phyloP scores from a whole-genome alignment of 345 rosid species.

The Lepidium aucheri region DNA sequence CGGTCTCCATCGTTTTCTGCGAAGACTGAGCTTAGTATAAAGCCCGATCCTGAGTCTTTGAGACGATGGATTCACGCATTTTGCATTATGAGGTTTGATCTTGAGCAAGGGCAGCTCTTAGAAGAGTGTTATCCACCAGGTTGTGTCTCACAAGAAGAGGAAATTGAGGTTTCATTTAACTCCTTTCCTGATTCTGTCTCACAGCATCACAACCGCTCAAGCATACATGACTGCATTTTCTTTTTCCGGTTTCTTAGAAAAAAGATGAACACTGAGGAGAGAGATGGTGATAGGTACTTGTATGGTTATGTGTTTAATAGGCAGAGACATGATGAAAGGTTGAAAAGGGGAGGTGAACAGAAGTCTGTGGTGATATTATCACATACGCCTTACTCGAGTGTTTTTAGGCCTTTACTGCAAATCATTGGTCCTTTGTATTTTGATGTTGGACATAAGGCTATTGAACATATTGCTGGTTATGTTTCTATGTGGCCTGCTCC shows the following conservation, averaged over 20 bases:
- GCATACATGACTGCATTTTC: slow-evolving; percentile 96
- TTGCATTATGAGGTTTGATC: slow-evolving; percentile 86
- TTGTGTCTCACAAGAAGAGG: slow-evolving; percentile 63
- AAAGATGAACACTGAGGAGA: slow-evolving; percentile 30
- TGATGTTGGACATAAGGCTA: slow-evolving; percentile 72
- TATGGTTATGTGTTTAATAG: slow-evolving; percentile 95
- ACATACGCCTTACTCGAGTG: slow-evolving; percentile 64
- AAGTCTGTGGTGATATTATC: slow-evolving; percentile 91
- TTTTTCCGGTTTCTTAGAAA: slow-evolving; percentile 79
- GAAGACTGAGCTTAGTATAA: slow-evolving; percentile 56
- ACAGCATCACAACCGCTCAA: slow-evolving; percentile 77
- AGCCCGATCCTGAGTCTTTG: slow-evolving; percentile 56
- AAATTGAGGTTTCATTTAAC: slow-evolving; percentile 83
- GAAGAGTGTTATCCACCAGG: slow-evolving; percentile 87
- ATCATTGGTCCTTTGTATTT: slow-evolving; percentile 95
- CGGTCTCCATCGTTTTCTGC: slow-evolving; percentile 80
- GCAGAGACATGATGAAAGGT: slow-evolving; percentile 91
- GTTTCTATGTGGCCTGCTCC: slow-evolving; percentile 95
- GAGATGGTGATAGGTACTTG: slow-evolving; percentile 34
- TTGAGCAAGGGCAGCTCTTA: slow-evolving; percentile 91
- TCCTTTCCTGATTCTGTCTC: slow-evolving; percentile 97
- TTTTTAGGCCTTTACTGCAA: slow-evolving; percentile 87
- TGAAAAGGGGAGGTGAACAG: slow-evolving; percentile 96
- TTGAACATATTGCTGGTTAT: slow-evolving; percentile 77
- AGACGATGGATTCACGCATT: slow-evolving; percentile 80